Evolutionary conservation across 768 basidiomycete species (phyloP), one percentile per base, ranked within the genome.

Genomic region (Collybiopsis confluens): DNA sequence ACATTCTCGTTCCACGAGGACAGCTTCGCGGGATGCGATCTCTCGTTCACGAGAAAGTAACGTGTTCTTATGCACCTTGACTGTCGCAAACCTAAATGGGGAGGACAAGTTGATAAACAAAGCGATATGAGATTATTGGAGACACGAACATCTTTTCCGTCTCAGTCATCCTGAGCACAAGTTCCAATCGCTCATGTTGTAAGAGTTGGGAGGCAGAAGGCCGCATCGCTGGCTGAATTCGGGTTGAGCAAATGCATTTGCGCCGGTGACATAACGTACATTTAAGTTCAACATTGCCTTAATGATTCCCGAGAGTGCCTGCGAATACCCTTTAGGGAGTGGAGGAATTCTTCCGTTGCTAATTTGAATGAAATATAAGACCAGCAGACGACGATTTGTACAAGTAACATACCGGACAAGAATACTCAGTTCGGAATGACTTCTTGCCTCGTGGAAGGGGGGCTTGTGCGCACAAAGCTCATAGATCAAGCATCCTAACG

Each of bases 381-480:
- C 3, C 13, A 6, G n/a, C 6, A 20, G 16, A 41, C 37, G 24
- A 42, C 21, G 13, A 28, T 6, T 5, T 24, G 10, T 15, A n/a
- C 11, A 21, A n/a, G 23, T 13, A n/a, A 64, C 78, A 11, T 37
- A 86, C 88, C 90, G 77, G 64, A 97, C 90, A 55, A 85, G 79
- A 54, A 86, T 85, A 54, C 87, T 89, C 10, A 96, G 77, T 64
- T 96, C 92, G 1, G 81, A 77, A 56, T 95, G 92, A 0, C 93
- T 95, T 67, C 91, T 88, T 1, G 94, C 92, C 68, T 92, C 92
- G 60, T 94, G 88, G 64, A 97, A 97, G 4, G 93, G 94, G 0
- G 94, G 94, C 61, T 89, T 89, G 50, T 94, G 76, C 0, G 96
- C 93, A 59, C 96, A 98, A 36, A 98, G 81, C 70, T 98, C 97